Evolutionary conservation across 116 monocot genomes (phyloP).

Genomic region (Phalaenopsis hybrid): DNA sequence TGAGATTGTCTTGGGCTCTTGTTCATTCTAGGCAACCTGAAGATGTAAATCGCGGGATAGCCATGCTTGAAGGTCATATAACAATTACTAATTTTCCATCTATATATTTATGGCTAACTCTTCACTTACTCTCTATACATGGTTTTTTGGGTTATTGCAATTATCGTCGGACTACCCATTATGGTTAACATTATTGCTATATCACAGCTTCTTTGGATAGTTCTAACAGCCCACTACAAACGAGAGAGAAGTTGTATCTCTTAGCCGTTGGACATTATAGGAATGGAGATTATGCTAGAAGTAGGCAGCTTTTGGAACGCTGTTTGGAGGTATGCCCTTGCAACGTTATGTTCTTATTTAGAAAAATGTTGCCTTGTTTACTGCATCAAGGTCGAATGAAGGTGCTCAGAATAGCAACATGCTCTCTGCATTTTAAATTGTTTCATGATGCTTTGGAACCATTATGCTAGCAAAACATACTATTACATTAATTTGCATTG

Average conservation of each 20-base stretch:
- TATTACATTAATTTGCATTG: not conserved
- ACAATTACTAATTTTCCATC: not conserved
- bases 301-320: constrained; percentile 67
- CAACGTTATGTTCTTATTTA: not conserved
- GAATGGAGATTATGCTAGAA: constrained; percentile 85
- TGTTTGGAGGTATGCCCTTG: constrained; percentile 74
- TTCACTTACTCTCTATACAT: not conserved
- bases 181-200: not conserved
- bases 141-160: not conserved
- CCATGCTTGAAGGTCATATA: constrained; percentile 85
- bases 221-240: constrained; percentile 56
- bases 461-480: not conserved
- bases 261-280: constrained; percentile 91
- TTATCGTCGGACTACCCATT: not conserved
- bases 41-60: constrained; percentile 95
- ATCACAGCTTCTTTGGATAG: constrained; percentile 66
- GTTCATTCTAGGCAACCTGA: constrained; percentile 89
- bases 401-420: not conserved
- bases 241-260: constrained; percentile 82
- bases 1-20: constrained; percentile 99
- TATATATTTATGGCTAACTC: not conserved
- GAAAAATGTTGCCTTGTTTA: not conserved
- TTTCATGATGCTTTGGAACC: not conserved
- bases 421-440: not conserved
- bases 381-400: too few species aligned